phyloP scores from a whole-genome alignment of 768 basidiomycete genomes.

The Calocera viscosa region DNA sequence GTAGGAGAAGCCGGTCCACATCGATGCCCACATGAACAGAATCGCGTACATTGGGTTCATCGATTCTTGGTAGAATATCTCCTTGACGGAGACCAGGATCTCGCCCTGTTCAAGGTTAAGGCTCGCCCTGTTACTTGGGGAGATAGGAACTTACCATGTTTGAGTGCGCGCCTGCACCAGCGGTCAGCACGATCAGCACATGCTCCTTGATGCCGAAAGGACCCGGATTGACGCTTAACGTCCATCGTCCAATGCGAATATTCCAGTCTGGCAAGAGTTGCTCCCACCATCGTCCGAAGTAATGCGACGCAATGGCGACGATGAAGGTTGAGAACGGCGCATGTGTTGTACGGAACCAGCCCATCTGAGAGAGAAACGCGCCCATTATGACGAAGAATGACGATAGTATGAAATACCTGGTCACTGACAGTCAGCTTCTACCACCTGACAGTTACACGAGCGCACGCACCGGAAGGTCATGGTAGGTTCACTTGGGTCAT shows the following conservation, averaged over 20 bases:
- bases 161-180: conserved; percentile 38
- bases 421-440: neutral
- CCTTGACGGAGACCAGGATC: conserved; percentile 5
- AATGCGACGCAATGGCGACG: neutral
- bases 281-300: conserved; percentile 6
- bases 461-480: neutral
- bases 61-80: neutral
- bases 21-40: conserved; percentile 5
- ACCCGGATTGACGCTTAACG: conserved; percentile 38
- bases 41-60: conserved; percentile 1
- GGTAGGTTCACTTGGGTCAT: neutral
- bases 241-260: neutral
- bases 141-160: neutral
- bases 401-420: neutral
- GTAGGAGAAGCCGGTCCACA: conserved; percentile 7
- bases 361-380: conserved; percentile 3
- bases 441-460: neutral
- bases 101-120: neutral
- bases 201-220: conserved; percentile 90
- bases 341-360: conserved; percentile 3
- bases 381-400: conserved; percentile 3
- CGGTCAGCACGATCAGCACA: conserved; percentile 67
- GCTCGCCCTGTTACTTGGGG: too few species aligned
- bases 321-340: conserved; percentile 4
- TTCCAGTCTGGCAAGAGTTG: neutral